These are phyloP conservation scores for Mytilinidion resinicola DNA, from an alignment of 495 filamentous ascomycete species.

Conservation along the genomic window DNA sequence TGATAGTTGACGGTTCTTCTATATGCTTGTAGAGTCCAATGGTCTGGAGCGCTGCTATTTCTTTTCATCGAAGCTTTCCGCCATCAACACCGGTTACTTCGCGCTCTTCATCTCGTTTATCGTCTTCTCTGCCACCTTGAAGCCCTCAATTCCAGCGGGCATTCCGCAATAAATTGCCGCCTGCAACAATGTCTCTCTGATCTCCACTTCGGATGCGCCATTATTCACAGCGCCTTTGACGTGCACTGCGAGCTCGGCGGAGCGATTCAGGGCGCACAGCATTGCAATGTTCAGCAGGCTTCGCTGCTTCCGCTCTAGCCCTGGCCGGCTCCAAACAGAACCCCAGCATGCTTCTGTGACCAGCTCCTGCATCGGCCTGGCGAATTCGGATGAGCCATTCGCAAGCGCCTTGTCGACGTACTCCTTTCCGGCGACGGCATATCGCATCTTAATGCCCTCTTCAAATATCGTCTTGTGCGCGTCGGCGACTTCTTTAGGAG, in stretches of 20 bases:
- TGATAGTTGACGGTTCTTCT: no score
- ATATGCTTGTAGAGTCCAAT: no score
- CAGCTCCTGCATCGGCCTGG: constrained; percentile 46
- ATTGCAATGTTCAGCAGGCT: constrained; percentile 51
- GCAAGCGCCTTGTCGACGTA: constrained; percentile 46
- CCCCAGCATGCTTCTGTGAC: constrained; percentile 53
- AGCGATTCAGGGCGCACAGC: constrained; percentile 48
- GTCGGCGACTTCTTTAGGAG: constrained; percentile 9
- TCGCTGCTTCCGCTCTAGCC: constrained; percentile 49
- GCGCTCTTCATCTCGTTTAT: constrained; percentile 22
- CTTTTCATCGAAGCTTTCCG: no score
- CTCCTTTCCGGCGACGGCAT: constrained; percentile 45
- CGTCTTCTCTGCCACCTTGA: constrained; percentile 31
- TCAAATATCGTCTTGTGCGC: constrained; percentile 49
- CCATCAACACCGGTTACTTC: neutral
- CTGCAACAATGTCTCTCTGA: constrained; percentile 49
- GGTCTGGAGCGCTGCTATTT: no score
- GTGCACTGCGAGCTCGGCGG: constrained; percentile 48
- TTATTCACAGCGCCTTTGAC: constrained; percentile 51
- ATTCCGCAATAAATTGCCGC: constrained; percentile 50
- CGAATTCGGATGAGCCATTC: constrained; percentile 43
- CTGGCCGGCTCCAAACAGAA: constrained; percentile 48
- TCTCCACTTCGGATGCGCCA: constrained; percentile 47
- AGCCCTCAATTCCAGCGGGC: constrained; percentile 50
- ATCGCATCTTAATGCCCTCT: constrained; percentile 48